Evolutionary conservation across 2,329 filamentous ascomycete genomes (phyloP).

Genomic region (Colletotrichum noveboracense): DNA sequence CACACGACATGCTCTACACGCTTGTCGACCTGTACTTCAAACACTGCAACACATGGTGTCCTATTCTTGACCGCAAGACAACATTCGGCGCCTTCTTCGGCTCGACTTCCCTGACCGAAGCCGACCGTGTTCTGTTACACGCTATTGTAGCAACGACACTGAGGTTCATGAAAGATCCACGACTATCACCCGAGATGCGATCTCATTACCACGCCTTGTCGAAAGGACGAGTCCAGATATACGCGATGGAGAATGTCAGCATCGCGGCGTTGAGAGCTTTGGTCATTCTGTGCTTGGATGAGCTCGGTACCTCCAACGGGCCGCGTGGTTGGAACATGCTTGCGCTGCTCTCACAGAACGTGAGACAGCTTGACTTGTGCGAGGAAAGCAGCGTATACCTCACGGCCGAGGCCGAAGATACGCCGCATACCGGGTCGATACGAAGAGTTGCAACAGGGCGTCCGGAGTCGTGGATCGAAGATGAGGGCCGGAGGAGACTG

Average conservation of each 20-base stretch:
- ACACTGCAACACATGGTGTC: conserved; percentile 66
- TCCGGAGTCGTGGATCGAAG: conserved; percentile 49
- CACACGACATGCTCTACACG: conserved; percentile 64
- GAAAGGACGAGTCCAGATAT: conserved; percentile 43
- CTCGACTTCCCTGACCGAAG: conserved; percentile 41
- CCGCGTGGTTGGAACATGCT: conserved; percentile 47
- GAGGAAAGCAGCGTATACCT: conserved; percentile 44
- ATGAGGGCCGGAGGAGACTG: conserved; percentile 45
- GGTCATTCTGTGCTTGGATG: conserved; percentile 46
- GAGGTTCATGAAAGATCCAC: conserved; percentile 44
- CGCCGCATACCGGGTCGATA: conserved; percentile 37
- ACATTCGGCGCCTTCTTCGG: conserved; percentile 46
- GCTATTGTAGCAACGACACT: conserved; percentile 50
- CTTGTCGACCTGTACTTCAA: conserved; percentile 68
- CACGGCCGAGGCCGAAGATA: conserved; percentile 33
- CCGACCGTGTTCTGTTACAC: conserved; percentile 45
- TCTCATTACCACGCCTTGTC: conserved; percentile 44
- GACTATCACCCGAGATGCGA: conserved; percentile 40
- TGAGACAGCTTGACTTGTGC: conserved; percentile 42
- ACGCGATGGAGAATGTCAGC: conserved; percentile 46
- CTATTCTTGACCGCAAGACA: conserved; percentile 48
- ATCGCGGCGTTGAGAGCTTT: conserved; percentile 43
- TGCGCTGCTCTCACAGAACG: conserved; percentile 41
- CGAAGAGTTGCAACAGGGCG: conserved; percentile 37
- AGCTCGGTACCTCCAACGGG: conserved; percentile 47